Conservation (phyloP, 345 rosid genomes). For the Hibiscus tridactylites region DNA sequence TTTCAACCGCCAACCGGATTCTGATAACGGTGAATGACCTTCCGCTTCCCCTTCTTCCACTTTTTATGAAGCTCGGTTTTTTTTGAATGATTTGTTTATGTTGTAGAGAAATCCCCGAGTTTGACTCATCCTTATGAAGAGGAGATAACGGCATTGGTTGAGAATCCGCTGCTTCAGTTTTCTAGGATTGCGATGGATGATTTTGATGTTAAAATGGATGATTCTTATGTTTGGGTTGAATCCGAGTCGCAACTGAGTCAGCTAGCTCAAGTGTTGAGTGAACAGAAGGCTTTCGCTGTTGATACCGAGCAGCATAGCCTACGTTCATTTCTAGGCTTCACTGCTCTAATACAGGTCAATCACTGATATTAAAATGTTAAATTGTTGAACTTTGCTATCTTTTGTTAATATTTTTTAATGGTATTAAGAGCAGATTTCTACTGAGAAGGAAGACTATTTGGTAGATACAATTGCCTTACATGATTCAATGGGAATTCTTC, state of each 20-base stretch:
- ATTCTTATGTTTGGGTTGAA: conserved; percentile 37
- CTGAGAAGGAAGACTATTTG: conserved; percentile 54
- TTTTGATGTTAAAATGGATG: conserved; percentile 6
- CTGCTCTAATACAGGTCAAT: conserved; percentile 78
- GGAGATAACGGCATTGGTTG: conserved; percentile 49
- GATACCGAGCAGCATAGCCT: conserved; percentile 95
- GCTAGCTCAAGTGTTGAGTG: conserved; percentile 47
- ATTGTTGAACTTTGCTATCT: neutral
- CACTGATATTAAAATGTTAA: neutral
- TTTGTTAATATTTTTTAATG: neutral
- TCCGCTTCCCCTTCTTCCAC: neutral
- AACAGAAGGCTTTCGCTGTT: conserved; percentile 51
- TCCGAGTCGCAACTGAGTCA: conserved; percentile 52
- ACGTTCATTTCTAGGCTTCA: conserved; percentile 77
- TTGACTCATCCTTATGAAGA: conserved; percentile 52
- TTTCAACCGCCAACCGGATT: conserved; percentile 23
- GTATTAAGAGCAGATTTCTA: conserved; percentile 50
- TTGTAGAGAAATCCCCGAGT: conserved; percentile 36
- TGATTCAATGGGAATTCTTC: conserved; percentile 62
- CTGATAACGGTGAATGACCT: conserved; percentile 14
- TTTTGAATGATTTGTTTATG: conserved; percentile 2
- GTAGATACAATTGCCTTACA: conserved; percentile 74
- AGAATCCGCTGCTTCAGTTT: conserved; percentile 36
- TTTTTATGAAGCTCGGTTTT: neutral
- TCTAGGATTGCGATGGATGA: conserved; percentile 15